Percentiles rank a stretch among this genome's conserved stretches.
phyloP scores from a whole-genome alignment of 2,329 filamentous ascomycete genomes.

The Stagonosporopsis vannaccii region DNA sequence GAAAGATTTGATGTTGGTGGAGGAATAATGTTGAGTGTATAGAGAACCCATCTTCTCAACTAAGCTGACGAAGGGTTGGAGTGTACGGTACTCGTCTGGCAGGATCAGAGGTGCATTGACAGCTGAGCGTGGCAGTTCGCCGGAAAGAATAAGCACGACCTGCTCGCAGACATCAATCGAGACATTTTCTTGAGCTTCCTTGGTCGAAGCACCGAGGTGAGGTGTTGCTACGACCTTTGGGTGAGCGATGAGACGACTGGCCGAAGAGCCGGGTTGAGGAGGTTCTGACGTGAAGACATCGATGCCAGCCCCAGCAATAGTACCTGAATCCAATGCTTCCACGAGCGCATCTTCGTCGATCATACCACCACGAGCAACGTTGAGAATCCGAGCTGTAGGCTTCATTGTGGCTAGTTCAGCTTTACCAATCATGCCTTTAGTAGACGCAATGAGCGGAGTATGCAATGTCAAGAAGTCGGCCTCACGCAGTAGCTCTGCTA shows the following conservation, averaged over 20 bases:
- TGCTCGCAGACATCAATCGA: constrained; percentile 84
- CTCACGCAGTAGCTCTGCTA: constrained; percentile 68
- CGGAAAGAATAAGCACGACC: constrained; percentile 74
- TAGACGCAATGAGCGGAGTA: constrained; percentile 79
- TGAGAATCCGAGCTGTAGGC: constrained; percentile 74
- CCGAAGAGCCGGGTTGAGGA: constrained; percentile 64
- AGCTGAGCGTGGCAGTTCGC: constrained; percentile 75
- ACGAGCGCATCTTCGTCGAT: constrained; percentile 79
- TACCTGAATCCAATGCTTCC: constrained; percentile 71
- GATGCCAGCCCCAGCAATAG: constrained; percentile 77
- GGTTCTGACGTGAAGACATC: constrained; percentile 84
- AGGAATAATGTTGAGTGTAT: constrained; percentile 77
- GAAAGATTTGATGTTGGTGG: constrained; percentile 52
- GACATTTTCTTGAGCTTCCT: constrained; percentile 85
- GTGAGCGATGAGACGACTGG: constrained; percentile 70
- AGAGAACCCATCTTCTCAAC: constrained; percentile 81
- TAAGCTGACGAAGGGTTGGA: constrained; percentile 78
- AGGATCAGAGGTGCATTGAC: constrained; percentile 85
- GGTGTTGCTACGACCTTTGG: constrained; percentile 78
- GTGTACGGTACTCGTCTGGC: constrained; percentile 78
- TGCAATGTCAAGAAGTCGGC: constrained; percentile 83
- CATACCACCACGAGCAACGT: constrained; percentile 81
- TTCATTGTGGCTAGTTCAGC: constrained; percentile 76
- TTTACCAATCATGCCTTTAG: constrained; percentile 74
- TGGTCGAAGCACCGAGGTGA: constrained; percentile 79